These are phyloP conservation scores for Mycosphaerelloides madeirae DNA, from an alignment of 2,329 filamentous ascomycete genomes.

Conservation along the genomic window DNA sequence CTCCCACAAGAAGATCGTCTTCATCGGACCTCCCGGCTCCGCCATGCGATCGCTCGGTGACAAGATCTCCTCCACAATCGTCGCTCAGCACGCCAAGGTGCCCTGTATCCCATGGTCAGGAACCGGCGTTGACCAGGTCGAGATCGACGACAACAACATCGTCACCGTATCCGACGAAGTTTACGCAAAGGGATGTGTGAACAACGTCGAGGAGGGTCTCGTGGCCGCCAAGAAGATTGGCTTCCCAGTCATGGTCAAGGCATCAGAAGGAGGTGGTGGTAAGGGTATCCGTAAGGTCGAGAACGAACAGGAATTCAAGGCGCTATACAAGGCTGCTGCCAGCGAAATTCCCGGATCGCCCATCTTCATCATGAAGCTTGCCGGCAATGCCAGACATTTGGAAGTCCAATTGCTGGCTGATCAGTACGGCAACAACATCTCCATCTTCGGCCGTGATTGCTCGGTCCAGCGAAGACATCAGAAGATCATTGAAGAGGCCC, in stretches of 20 bases:
- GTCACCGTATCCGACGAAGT: constrained; percentile 84
- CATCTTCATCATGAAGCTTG: constrained; percentile 99
- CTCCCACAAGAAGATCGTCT: constrained; percentile 97
- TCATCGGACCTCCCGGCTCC: constrained; percentile 95
- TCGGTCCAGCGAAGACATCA: constrained; percentile 97
- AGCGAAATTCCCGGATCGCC: constrained; percentile 97
- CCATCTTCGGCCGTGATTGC: constrained; percentile 95
- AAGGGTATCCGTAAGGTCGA: constrained; percentile 98
- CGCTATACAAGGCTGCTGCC: constrained; percentile 89
- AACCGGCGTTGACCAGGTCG: constrained; percentile 78
- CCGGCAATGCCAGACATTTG: constrained; percentile 90
- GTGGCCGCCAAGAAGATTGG: constrained; percentile 82
- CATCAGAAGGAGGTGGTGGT: constrained; percentile 97
- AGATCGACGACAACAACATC: constrained; percentile 74
- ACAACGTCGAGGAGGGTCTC: constrained; percentile 84
- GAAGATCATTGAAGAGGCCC: constrained; percentile 99
- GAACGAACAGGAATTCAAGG: constrained; percentile 75
- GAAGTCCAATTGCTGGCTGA: constrained; percentile 96
- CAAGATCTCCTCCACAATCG: constrained; percentile 99
- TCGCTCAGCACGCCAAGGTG: constrained; percentile 92
- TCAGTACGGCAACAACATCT: constrained; percentile 99
- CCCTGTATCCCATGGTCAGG: constrained; percentile 99
- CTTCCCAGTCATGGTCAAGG: constrained; percentile 99
- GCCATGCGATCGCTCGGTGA: constrained; percentile 98
- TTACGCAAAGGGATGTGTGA: constrained; percentile 87